A percentile compares a stretch with the other conserved stretches of the same genome.
These are phyloP conservation scores for Bruguiera sexangula DNA, from an alignment of 345 rosid species.

Conservation along the genomic window DNA sequence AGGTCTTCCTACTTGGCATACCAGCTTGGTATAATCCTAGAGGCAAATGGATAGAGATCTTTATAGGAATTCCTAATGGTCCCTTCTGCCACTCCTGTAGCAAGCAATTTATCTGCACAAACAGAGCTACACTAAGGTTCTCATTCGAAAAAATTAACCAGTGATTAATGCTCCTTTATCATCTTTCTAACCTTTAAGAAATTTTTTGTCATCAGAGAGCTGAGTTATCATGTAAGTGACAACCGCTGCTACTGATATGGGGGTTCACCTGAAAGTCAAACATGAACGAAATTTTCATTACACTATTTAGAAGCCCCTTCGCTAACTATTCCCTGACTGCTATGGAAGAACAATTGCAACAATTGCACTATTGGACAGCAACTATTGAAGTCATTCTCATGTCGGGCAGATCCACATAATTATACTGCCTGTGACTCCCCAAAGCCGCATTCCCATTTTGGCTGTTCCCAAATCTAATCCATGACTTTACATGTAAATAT, in stretches of 20 bases:
- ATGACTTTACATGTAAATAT: neutral
- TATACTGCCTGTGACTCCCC: neutral
- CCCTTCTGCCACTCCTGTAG: constrained; percentile 28
- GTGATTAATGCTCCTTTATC: neutral
- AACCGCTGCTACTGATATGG: constrained; percentile 26
- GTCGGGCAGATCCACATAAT: neutral
- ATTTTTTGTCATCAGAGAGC: constrained; percentile 16
- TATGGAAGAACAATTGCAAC: too few relatives aligned
- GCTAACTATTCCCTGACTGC: neutral
- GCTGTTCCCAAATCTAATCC: neutral
- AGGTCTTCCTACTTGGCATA: constrained; percentile 28
- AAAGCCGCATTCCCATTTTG: neutral
- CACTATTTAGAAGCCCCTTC: neutral
- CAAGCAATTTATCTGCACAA: constrained; percentile 21
- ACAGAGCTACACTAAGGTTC: neutral
- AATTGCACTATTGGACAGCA: neutral
- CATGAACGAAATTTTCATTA: neutral
- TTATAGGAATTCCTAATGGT: constrained; percentile 24
- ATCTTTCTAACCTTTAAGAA: constrained; percentile 16
- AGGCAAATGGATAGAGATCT: constrained; percentile 18
- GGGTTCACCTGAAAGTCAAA: constrained; percentile 19
- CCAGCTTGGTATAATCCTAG: constrained; percentile 27
- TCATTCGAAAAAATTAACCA: neutral
- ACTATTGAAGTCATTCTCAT: neutral
- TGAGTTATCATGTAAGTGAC: constrained; percentile 25